phyloP scores from a whole-genome alignment of 495 filamentous ascomycete species.

The Hypomontagnella monticulosa region DNA sequence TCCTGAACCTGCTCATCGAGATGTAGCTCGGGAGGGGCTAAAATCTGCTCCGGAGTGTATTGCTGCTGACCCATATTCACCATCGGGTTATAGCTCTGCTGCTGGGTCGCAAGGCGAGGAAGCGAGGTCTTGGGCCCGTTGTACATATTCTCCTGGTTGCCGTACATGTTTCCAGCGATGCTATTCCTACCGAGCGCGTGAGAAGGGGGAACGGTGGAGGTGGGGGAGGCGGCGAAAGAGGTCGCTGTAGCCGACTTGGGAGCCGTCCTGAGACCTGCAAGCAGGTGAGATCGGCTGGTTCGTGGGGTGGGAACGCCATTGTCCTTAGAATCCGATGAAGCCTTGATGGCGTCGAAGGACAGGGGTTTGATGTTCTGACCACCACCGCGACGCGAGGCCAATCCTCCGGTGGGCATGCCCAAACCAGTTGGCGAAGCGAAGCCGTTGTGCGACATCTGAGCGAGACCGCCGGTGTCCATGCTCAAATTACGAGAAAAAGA shows the following conservation, averaged over 20 bases:
- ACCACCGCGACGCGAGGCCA: conserved; percentile 77
- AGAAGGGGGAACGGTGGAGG: conserved; percentile 59
- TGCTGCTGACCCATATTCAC: conserved; percentile 53
- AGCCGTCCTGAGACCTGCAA: conserved; percentile 92
- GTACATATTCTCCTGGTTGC: conserved; percentile 51
- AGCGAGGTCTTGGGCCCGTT: conserved; percentile 64
- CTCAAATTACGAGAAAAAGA: conserved; percentile 62
- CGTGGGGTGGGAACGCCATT: conserved; percentile 78
- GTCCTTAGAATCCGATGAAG: conserved; percentile 55
- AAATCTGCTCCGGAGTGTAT: conserved; percentile 77
- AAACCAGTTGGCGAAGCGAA: conserved; percentile 74
- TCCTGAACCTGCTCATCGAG: conserved; percentile 71
- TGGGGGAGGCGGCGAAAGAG: conserved; percentile 66
- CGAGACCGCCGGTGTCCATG: conserved; percentile 98
- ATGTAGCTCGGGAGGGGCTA: conserved; percentile 83
- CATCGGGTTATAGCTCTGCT: conserved; percentile 45
- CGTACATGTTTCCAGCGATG: conserved; percentile 60
- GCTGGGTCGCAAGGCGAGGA: conserved; percentile 54
- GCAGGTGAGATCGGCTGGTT: conserved; percentile 92
- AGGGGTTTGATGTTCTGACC: conserved; percentile 87
- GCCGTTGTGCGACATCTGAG: conserved; percentile 97
- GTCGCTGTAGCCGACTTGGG: conserved; percentile 81
- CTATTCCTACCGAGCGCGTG: conserved; percentile 55
- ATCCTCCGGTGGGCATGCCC: conserved; percentile 77
- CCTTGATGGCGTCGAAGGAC: conserved; percentile 72